A percentile compares a stretch with the other conserved stretches of the same genome.
phyloP scores from a whole-genome alignment of 305 asterid species.

The Fraxinus platypoda region DNA sequence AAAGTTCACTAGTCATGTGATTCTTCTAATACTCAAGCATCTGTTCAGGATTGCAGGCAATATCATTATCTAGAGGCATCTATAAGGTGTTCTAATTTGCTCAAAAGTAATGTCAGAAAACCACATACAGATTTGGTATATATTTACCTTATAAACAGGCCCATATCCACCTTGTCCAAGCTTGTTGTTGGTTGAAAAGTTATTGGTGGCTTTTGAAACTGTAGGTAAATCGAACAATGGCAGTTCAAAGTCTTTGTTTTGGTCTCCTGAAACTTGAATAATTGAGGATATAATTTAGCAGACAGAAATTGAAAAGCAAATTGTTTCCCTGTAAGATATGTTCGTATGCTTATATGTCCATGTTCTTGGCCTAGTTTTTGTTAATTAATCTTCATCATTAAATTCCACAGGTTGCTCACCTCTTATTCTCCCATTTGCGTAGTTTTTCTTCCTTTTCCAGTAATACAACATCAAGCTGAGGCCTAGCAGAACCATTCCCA shows the following conservation, averaged over 20 bases:
- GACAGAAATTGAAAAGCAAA: not conserved
- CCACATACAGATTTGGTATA: not conserved
- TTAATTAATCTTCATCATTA: not conserved
- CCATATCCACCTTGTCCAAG: conserved; percentile 57
- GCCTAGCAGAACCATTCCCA: not conserved
- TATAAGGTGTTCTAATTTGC: not conserved
- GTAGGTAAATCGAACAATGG: conserved; percentile 24
- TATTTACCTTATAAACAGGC: conserved; percentile 29
- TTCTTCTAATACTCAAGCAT: not conserved
- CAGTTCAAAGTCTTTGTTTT: conserved; percentile 33
- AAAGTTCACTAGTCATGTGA: not conserved
- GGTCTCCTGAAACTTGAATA: not conserved
- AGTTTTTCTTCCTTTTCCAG: not conserved
- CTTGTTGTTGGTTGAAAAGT: conserved; percentile 35
- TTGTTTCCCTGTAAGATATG: not conserved
- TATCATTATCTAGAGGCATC: not conserved
- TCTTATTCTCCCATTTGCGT: not conserved
- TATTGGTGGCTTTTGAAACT: conserved; percentile 33
- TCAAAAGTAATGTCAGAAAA: not conserved
- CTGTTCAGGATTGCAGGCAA: not conserved
- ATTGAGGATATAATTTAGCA: not conserved
- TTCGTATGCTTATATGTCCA: too few relatives aligned
- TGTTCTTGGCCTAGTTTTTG: not conserved
- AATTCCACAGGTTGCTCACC: too few relatives aligned
- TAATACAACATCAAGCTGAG: not conserved